Evolutionary conservation across 2,329 filamentous ascomycete genomes (phyloP), one percentile per base, ranked within the genome.

Genomic region (Penicillium thymicola): DNA sequence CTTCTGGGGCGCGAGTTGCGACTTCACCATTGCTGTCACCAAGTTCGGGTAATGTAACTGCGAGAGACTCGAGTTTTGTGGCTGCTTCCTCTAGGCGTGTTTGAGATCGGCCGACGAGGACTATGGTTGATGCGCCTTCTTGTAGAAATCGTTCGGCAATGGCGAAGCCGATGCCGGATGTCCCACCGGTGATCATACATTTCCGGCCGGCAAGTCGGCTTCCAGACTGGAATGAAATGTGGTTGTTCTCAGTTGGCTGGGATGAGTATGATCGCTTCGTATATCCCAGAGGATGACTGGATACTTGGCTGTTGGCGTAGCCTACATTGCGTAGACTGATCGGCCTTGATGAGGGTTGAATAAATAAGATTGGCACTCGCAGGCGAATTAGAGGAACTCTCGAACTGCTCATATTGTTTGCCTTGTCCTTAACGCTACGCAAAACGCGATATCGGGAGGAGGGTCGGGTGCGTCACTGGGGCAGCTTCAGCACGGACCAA

Each of bases 91-190:
- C 64, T 25, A 85, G 76, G n/a, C 76, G 74, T 18, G 76, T 62
- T 38, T 75, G 70, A 46, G 80, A 79, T 59, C 87, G 82, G 43
- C 85, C 85, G 21, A 89, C 78, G 10, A 91, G 78, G 16, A 86
- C 81, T 32, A 78, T 58, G 60, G 83, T 81, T 27, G 75, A 72
- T 38, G 82, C 86, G 32, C 86, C 88, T 57, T 86, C 80, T 51
- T 70, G 67, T 21, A 88, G 83, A 67, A 92, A 89, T n/a, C 82
- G 79, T 37, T 76, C 72, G 10, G 88, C 88, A 53, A 92, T 88
- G 50, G 84, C 83, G 41, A 80, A 77, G 43, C 89, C 89, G 63
- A 92, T 90, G 51, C 86, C 85, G 21, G 87, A 85, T 42, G 86
- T 88, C 21, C 82, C 88, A 46, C 89, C 89, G 2, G 88, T 89